Percentiles rank a stretch among this genome's conserved stretches.
Conservation (phyloP, 306 rosid genomes). For the Inga oerstediana region DNA sequence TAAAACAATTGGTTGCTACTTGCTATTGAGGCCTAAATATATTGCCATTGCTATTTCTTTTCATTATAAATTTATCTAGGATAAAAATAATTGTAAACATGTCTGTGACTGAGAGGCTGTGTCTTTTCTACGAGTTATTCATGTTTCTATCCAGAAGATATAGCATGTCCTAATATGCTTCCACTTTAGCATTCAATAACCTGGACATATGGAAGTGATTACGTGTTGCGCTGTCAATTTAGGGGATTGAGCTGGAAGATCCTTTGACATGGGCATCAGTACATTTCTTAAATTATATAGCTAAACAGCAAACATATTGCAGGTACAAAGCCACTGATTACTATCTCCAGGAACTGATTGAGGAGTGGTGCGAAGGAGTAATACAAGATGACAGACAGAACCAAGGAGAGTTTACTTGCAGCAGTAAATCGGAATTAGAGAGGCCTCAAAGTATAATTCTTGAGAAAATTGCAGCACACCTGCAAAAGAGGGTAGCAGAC, state of each 20-base stretch:
- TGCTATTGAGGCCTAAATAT: neutral
- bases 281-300: slow-evolving; percentile 16
- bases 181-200: neutral
- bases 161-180: slow-evolving; percentile 12
- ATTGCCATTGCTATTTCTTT: neutral
- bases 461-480: slow-evolving; percentile 84
- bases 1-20: neutral
- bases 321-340: slow-evolving; percentile 86
- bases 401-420: slow-evolving; percentile 54
- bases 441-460: slow-evolving; percentile 75
- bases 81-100: neutral
- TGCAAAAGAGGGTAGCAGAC: slow-evolving; percentile 73
- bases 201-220: slow-evolving; percentile 8
- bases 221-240: neutral
- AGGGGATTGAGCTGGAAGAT: slow-evolving; percentile 11
- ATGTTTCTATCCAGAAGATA: neutral
- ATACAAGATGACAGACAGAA: slow-evolving; percentile 56
- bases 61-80: slow-evolving; percentile 1
- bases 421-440: slow-evolving; percentile 46
- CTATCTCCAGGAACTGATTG: slow-evolving; percentile 75
- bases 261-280: slow-evolving; percentile 4
- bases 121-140: neutral
- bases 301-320: slow-evolving; percentile 27
- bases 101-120: neutral
- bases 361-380: slow-evolving; percentile 98